Evolutionary conservation across 2,329 filamentous ascomycete genomes (phyloP).

Genomic region (Huntiella savannae): DNA sequence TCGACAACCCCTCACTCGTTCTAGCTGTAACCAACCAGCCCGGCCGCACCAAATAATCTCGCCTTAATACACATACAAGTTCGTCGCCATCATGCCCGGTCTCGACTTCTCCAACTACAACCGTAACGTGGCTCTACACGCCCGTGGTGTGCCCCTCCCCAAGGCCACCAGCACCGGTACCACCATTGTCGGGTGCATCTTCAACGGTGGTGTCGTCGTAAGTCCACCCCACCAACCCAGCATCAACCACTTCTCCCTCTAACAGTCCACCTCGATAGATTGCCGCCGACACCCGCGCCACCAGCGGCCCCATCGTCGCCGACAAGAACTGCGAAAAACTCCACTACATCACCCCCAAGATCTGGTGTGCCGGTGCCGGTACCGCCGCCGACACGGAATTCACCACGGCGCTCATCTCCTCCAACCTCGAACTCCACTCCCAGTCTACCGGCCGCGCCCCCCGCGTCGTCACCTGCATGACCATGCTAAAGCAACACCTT

Average conservation of each 20-base stretch:
- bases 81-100: slow-evolving; percentile 54
- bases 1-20: not conserved
- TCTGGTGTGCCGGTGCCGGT: slow-evolving; percentile 97
- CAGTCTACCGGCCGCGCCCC: slow-evolving; percentile 92
- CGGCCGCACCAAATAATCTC: not conserved
- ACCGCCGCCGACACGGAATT: slow-evolving; percentile 98
- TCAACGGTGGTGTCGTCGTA: slow-evolving; percentile 86
- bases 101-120: slow-evolving; percentile 99
- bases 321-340: slow-evolving; percentile 99
- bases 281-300: slow-evolving; percentile 93
- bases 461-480: slow-evolving; percentile 98
- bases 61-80: not conserved
- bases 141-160: slow-evolving; percentile 79
- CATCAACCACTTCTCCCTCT: not conserved
- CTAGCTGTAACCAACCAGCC: not conserved
- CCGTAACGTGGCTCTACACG: slow-evolving; percentile 91
- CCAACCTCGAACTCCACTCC: slow-evolving; percentile 91
- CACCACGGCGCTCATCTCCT: slow-evolving; percentile 95
- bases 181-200: slow-evolving; percentile 95
- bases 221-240: slow-evolving; percentile 18
- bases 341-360: slow-evolving; percentile 95
- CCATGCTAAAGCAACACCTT: slow-evolving; percentile 96
- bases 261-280: slow-evolving; percentile 36
- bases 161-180: slow-evolving; percentile 98
- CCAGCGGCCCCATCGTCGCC: slow-evolving; percentile 91